A percentile compares a stretch with the other conserved stretches of the same genome.
phyloP scores from a whole-genome alignment of 129 eudicot species.

The Helianthus annuus region HanXRQr2.0-SUNRISE NC_035433.2:133899005-133899504 shows the following conservation, averaged over 20 bases:
- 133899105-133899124: constrained; percentile 81
- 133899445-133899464: constrained; percentile 65
- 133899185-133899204: neutral
- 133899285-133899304: constrained; percentile 5
- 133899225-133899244: neutral
- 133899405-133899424: neutral
- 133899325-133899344: neutral
- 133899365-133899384: neutral
- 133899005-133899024: neutral
- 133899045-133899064: neutral
- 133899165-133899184: neutral
- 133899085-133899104: constrained; percentile 81
- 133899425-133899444: constrained; percentile 1
- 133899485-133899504: constrained; percentile 46
- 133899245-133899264: neutral
- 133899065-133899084: neutral
- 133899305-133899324: constrained; percentile 20
- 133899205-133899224: neutral
- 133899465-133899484: constrained; percentile 93
- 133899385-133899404: neutral
- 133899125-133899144: constrained; percentile 94
- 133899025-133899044: neutral
- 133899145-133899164: constrained; percentile 21
- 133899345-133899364: neutral
- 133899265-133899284: neutral